Conservation (phyloP, 2,329 filamentous ascomycete genomes). For the Aspergillus sojae region DNA sequence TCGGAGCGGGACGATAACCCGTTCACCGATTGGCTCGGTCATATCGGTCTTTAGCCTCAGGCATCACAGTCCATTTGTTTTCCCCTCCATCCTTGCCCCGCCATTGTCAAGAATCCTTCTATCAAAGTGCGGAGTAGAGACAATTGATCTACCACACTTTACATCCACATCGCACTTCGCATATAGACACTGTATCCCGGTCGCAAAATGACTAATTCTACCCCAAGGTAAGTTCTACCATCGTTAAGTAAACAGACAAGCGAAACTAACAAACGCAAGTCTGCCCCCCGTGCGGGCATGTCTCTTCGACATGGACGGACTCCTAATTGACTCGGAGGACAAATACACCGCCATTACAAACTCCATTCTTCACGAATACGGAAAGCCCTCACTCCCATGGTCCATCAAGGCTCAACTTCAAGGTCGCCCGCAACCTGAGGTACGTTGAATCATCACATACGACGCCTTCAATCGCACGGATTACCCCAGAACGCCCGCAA, state of each 20-base stretch:
- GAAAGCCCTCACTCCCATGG: conserved; percentile 80
- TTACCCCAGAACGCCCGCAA: background rate
- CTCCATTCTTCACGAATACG: conserved; percentile 74
- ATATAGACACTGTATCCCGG: conserved; percentile 4
- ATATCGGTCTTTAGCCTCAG: conserved; percentile 2
- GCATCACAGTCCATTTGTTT: background rate
- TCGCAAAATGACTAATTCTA: conserved; percentile 10
- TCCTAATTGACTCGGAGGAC: conserved; percentile 92
- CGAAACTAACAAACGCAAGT: conserved; percentile 44
- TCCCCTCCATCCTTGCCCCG: background rate
- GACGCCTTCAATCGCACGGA: background rate
- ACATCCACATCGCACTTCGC: background rate
- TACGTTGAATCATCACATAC: conserved; percentile 25
- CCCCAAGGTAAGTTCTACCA: conserved; percentile 8
- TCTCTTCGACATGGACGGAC: conserved; percentile 98
- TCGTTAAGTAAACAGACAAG: background rate
- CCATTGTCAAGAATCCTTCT: background rate
- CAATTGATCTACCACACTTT: background rate
- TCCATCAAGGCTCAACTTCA: conserved; percentile 87
- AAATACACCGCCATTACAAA: conserved; percentile 84
- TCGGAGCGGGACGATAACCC: background rate
- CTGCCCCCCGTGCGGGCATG: conserved; percentile 83
- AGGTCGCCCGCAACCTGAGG: conserved; percentile 63
- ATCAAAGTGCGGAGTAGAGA: background rate
- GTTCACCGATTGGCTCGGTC: conserved; percentile 1